These are phyloP conservation scores for slime mould (Dictyostelium discoideum) DNA, from an alignment of 78 protist genomes.

Conservation along the genomic window DNA sequence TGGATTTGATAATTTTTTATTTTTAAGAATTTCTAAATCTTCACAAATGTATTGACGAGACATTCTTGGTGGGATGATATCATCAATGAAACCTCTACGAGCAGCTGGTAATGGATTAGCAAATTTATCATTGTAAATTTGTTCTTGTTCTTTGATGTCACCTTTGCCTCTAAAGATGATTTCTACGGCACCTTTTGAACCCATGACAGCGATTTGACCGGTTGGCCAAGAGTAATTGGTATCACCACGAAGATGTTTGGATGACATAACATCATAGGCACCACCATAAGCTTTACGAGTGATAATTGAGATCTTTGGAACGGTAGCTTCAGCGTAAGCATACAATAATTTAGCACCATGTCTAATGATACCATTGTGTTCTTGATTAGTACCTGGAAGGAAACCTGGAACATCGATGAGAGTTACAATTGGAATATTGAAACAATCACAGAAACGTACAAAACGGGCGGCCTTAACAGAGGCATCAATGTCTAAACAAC, in stretches of 20 bases:
- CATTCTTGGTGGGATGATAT: conserved; percentile 91
- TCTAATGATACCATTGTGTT: conserved; percentile 98
- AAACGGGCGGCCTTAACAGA: conserved; percentile 96
- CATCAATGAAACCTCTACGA: conserved; percentile 97
- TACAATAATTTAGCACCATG: conserved; percentile 99
- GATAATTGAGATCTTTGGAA: conserved; percentile 98
- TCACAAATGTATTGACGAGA: conserved; percentile 88
- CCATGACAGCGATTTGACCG: conserved; percentile 99
- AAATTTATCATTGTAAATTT: conserved; percentile 90
- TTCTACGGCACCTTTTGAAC: conserved; percentile 98
- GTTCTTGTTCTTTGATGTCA: conserved; percentile 72
- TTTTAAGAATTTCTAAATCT: conserved; percentile 91
- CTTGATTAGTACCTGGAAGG: conserved; percentile 95
- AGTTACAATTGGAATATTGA: conserved; percentile 98
- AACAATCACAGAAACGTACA: conserved; percentile 98
- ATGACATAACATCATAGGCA: conserved; percentile 98
- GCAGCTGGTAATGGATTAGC: conserved; percentile 98
- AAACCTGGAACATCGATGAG: conserved; percentile 99
- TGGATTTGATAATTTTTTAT: conserved; percentile 89
- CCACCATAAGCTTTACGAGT: conserved; percentile 99
- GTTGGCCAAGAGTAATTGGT: conserved; percentile 99
- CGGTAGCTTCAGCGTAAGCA: conserved; percentile 99
- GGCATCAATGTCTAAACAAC: conserved; percentile 97
- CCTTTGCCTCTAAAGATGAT: conserved; percentile 95
- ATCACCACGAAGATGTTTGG: conserved; percentile 98